Evolutionary conservation across 2,329 filamentous ascomycete species (phyloP), one percentile per base, ranked within the genome.

Genomic region (Aspergillus sp.): DNA sequence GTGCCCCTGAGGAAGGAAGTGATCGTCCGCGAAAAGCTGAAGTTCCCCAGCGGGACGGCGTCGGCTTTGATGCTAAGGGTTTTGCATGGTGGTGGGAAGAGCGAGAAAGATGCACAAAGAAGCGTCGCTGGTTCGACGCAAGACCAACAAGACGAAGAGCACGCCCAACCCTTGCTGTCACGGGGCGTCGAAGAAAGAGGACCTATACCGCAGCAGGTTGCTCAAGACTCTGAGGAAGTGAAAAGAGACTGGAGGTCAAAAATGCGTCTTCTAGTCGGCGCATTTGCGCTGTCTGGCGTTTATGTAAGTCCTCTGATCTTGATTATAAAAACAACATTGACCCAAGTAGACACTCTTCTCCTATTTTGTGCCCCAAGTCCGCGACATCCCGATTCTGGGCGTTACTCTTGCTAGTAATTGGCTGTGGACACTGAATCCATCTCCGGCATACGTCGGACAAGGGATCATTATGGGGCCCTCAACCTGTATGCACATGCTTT

Each of bases 381-480:
- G 92, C 55, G 89, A 90, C 64, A 79, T 99, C n/a, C 95, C 95
- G 0, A 80, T 99, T 24, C 90, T 98, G 64, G 95, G 95, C 0
- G 77, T 83, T 0, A 76, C 83, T 2, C 83, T 96, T 6, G 92
- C 92, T 0, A 77, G 84, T 1, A 85, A 85, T 2, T 99, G 93
- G 93, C 83, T 97, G 1, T 99, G 95, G 95, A 95, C 91, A 1
- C 79, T 99, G 6, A 99, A 99, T 65, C 95, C 95, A 0, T 97
- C 92, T 46, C 88, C 96, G n/a, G 95, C 95, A 2, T 99, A 99
- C 72, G 87, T 98, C 24, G 95, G 95, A 0, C 95, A 99, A 76
- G 95, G 95, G 11, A 96, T 99, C 61, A 98, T 99, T 69, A 99
- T 99, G 95, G 95, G 95, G 0, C 90, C 93, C 4, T 89, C 91